Conservation (phyloP, 2,329 filamentous ascomycete genomes). For the Zopfia rhizophila region DNA sequence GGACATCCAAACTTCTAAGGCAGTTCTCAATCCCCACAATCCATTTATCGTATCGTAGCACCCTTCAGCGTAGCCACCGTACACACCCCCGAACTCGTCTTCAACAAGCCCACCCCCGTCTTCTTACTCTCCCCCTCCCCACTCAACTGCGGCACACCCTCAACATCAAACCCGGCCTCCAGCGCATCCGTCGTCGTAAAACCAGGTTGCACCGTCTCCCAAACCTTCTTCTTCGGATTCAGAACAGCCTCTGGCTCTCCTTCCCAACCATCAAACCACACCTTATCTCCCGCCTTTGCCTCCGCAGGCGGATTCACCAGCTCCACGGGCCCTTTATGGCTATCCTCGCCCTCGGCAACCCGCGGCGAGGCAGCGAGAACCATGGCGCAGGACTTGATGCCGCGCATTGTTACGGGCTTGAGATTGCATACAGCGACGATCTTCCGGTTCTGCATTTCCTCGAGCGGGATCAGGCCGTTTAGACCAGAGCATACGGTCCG, state of each 20-base stretch:
- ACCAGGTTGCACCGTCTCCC: slow-evolving; percentile 95
- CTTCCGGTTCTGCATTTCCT: slow-evolving; percentile 96
- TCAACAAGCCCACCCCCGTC: slow-evolving; percentile 69
- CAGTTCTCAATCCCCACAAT: no score
- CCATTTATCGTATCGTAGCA: slow-evolving; percentile 79
- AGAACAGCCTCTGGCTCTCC: slow-evolving; percentile 92
- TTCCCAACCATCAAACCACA: slow-evolving; percentile 94
- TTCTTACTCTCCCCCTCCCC: slow-evolving; percentile 71
- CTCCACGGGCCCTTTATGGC: slow-evolving; percentile 91
- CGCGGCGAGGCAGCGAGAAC: slow-evolving; percentile 93
- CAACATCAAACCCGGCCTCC: slow-evolving; percentile 88
- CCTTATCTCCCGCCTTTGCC: slow-evolving; percentile 83
- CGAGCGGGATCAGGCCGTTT: slow-evolving; percentile 90
- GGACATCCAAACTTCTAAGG: no score
- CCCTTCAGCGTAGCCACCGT: slow-evolving; percentile 83
- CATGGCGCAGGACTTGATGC: slow-evolving; percentile 85
- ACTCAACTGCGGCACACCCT: slow-evolving; percentile 77
- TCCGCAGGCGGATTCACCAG: slow-evolving; percentile 84
- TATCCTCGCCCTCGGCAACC: slow-evolving; percentile 81
- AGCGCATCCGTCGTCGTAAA: slow-evolving; percentile 87
- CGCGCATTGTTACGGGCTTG: slow-evolving; percentile 99
- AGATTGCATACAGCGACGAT: slow-evolving; percentile 97
- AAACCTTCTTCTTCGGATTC: slow-evolving; percentile 99
- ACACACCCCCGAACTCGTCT: slow-evolving; percentile 84
- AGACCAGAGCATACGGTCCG: slow-evolving; percentile 97